Percentiles rank a stretch among this genome's conserved stretches.
Conservation (phyloP, 805 yeast genomes). For the Sugiyamaella americana region DNA sequence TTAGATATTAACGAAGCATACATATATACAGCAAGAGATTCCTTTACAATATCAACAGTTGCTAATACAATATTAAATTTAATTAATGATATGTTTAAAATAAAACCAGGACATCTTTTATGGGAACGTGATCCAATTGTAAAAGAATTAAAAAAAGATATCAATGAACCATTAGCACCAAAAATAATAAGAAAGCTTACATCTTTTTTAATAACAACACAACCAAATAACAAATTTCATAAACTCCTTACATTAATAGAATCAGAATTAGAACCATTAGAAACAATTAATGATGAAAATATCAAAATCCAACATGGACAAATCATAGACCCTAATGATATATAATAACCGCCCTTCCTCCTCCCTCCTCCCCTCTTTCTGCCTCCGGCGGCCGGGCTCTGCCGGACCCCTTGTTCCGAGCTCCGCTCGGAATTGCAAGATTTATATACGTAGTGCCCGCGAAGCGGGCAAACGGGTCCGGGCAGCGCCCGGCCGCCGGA, state of each 20-base stretch:
- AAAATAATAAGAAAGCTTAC: background rate
- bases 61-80: slow-evolving; percentile 24
- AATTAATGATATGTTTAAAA: slow-evolving; percentile 14
- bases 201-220: background rate
- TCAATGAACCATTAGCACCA: background rate
- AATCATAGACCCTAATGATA: no score
- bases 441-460: no score
- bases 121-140: slow-evolving; percentile 23
- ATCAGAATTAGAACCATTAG: background rate
- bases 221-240: background rate
- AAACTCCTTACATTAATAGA: background rate
- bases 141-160: slow-evolving; percentile 8
- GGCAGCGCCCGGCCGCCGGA: no score
- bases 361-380: background rate
- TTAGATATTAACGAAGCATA: slow-evolving; percentile 49
- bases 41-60: slow-evolving; percentile 30
- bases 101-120: slow-evolving; percentile 13
- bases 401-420: background rate
- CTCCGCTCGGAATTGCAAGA: no score
- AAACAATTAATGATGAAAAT: background rate
- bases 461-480: no score
- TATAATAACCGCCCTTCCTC: background rate
- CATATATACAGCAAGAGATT: slow-evolving; percentile 36
- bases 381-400: background rate
- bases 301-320: background rate